A percentile compares a stretch with the other conserved stretches of the same genome.
Evolutionary conservation across 2,329 filamentous ascomycete genomes (phyloP).

Genomic region (Rutstroemia sp.): DNA sequence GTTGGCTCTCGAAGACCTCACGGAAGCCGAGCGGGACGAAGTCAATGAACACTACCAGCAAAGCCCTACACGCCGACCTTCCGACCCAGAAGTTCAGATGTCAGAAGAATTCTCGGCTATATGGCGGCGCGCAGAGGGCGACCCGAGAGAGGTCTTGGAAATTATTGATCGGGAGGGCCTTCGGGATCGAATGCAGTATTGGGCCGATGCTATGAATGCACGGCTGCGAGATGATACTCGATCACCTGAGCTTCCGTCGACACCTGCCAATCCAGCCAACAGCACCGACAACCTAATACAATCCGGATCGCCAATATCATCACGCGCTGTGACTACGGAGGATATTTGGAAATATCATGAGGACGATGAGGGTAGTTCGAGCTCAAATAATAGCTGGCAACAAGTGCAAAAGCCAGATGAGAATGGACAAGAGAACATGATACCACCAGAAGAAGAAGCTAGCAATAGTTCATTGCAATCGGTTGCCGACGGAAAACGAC

Average conservation of each 20-base stretch:
- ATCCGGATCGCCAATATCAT: neutral
- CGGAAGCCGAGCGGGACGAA: too few relatives aligned
- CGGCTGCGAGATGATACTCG: neutral
- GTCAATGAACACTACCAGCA: neutral
- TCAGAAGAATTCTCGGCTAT: slow-evolving; percentile 43
- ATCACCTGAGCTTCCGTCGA: too few relatives aligned
- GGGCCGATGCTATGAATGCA: slow-evolving; percentile 39
- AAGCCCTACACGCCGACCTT: neutral
- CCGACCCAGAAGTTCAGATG: slow-evolving; percentile 22
- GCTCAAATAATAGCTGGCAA: slow-evolving; percentile 21
- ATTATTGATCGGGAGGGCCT: slow-evolving; percentile 56
- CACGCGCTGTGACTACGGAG: too few relatives aligned
- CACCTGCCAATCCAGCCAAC: neutral
- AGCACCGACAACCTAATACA: neutral
- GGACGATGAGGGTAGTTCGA: slow-evolving; percentile 14
- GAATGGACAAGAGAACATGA: neutral
- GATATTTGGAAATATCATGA: too few relatives aligned
- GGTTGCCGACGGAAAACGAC: too few relatives aligned
- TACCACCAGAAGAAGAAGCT: neutral
- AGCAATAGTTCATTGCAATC: neutral
- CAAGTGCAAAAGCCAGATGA: slow-evolving; percentile 12
- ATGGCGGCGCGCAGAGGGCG: slow-evolving; percentile 52
- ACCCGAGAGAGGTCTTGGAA: slow-evolving; percentile 49
- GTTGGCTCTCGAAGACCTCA: too few relatives aligned
- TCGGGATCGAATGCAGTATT: slow-evolving; percentile 50